phyloP scores from a whole-genome alignment of 768 basidiomycete species.

The Podaxis pistillaris region DNA sequence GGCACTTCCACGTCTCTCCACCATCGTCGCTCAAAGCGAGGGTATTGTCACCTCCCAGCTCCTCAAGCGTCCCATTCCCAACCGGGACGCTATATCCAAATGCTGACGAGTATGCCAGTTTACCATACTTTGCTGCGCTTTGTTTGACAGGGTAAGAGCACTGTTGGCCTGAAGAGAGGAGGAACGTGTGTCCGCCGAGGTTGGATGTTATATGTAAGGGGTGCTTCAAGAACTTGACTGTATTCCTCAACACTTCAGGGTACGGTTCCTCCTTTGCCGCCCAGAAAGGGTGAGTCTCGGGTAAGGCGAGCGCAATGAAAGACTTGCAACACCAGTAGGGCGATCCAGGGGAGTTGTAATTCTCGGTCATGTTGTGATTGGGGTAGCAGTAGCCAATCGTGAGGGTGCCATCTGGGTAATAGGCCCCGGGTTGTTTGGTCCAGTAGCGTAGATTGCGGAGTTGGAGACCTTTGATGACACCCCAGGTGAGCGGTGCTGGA shows the following conservation, averaged over 20 bases:
- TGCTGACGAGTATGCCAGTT: constrained; percentile 72
- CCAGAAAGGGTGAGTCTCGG: constrained; percentile 74
- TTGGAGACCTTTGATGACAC: constrained; percentile 70
- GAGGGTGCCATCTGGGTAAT: constrained; percentile 61
- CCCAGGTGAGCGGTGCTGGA: constrained; percentile 72
- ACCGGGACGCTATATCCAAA: constrained; percentile 78
- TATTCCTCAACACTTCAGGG: constrained; percentile 45
- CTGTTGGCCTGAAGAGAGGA: constrained; percentile 75
- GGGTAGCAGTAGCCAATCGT: constrained; percentile 73
- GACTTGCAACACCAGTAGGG: constrained; percentile 84
- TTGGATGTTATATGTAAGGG: constrained; percentile 70
- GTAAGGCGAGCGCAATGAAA: constrained; percentile 64
- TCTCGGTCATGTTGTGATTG: constrained; percentile 74
- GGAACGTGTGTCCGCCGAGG: constrained; percentile 61
- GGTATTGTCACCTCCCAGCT: constrained; percentile 68
- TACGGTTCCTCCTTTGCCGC: constrained; percentile 61
- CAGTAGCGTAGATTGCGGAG: constrained; percentile 74
- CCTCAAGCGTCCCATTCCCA: constrained; percentile 65
- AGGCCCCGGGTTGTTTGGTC: constrained; percentile 62
- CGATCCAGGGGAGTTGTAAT: constrained; percentile 77
- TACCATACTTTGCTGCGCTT: constrained; percentile 77
- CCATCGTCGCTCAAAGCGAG: constrained; percentile 68
- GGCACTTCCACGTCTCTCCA: constrained; percentile 72
- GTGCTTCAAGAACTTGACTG: constrained; percentile 51
- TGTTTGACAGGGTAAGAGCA: constrained; percentile 80